Conservation (phyloP, 2,329 filamentous ascomycete species). For the Phialophora expanda region DNA sequence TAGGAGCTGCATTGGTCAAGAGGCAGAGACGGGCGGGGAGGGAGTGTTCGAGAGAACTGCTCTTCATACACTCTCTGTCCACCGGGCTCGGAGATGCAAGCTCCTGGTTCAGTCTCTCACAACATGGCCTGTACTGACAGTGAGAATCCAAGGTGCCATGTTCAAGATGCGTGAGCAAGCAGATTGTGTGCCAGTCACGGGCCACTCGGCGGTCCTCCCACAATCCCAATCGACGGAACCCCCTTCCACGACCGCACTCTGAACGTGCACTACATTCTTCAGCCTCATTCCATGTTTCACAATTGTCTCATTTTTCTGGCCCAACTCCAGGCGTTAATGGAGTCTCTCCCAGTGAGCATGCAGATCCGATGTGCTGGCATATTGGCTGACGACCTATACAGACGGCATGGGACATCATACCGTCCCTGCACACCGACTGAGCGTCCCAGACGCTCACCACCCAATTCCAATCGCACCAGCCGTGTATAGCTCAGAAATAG, state of each 20-base stretch:
- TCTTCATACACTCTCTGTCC: background rate
- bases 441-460: constrained; percentile 36
- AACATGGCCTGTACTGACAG: constrained; percentile 18
- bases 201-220: constrained; percentile 40
- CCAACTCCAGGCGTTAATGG: constrained; percentile 32
- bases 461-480: constrained; percentile 37
- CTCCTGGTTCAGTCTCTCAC: background rate
- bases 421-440: constrained; percentile 31
- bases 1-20: background rate
- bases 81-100: background rate
- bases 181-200: constrained; percentile 39
- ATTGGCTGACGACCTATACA: constrained; percentile 19
- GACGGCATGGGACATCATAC: constrained; percentile 29
- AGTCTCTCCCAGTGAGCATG: constrained; percentile 34
- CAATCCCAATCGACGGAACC: constrained; percentile 36
- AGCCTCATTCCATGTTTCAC: constrained; percentile 37
- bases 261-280: constrained; percentile 38
- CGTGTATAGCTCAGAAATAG: constrained; percentile 31
- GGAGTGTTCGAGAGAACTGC: background rate
- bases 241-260: constrained; percentile 36
- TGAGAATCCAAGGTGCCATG: constrained; percentile 38
- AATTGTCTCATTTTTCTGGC: constrained; percentile 35
- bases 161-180: constrained; percentile 41
- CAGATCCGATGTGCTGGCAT: background rate
- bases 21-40: background rate